Evolutionary conservation across 495 filamentous ascomycete genomes (phyloP).

Genomic region (Jackrogersella multiformis): DNA sequence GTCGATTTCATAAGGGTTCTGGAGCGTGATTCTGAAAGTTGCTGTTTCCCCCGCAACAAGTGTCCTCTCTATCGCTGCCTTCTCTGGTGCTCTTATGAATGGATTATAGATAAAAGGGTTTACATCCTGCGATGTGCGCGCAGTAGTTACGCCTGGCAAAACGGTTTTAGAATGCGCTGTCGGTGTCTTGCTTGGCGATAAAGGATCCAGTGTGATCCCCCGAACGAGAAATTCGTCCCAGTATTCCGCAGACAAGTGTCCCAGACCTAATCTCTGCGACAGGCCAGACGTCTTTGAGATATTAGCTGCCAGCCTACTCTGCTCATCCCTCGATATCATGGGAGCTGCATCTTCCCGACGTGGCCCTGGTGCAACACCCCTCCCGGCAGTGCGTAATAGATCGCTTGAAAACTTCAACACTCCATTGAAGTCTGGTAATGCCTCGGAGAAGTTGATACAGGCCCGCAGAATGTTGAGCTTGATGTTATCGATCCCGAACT

Average conservation of each 20-base stretch:
- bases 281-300: slow-evolving; percentile 83
- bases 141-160: slow-evolving; percentile 67
- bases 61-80: slow-evolving; percentile 65
- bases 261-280: slow-evolving; percentile 75
- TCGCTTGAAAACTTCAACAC: slow-evolving; percentile 87
- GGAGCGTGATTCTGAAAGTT: slow-evolving; percentile 80
- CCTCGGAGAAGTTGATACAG: slow-evolving; percentile 92
- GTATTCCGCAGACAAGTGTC: slow-evolving; percentile 78
- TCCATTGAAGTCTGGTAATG: slow-evolving; percentile 88
- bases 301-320: slow-evolving; percentile 79
- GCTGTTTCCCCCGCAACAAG: slow-evolving; percentile 80
- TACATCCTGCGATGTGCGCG: slow-evolving; percentile 64
- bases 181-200: slow-evolving; percentile 62
- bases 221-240: slow-evolving; percentile 97
- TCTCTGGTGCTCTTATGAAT: slow-evolving; percentile 73
- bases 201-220: slow-evolving; percentile 72
- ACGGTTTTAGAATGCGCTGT: slow-evolving; percentile 76
- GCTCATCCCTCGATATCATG: slow-evolving; percentile 79
- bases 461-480: slow-evolving; percentile 85
- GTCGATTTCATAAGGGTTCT: slow-evolving; percentile 95
- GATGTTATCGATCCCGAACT: slow-evolving; percentile 72
- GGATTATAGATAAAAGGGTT: slow-evolving; percentile 95
- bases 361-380: slow-evolving; percentile 76
- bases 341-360: slow-evolving; percentile 68
- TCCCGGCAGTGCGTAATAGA: slow-evolving; percentile 81